Base-by-base conservation (phyloP, 2,329 filamentous ascomycete genomes). In the Alternaria ethzedia region DNA sequence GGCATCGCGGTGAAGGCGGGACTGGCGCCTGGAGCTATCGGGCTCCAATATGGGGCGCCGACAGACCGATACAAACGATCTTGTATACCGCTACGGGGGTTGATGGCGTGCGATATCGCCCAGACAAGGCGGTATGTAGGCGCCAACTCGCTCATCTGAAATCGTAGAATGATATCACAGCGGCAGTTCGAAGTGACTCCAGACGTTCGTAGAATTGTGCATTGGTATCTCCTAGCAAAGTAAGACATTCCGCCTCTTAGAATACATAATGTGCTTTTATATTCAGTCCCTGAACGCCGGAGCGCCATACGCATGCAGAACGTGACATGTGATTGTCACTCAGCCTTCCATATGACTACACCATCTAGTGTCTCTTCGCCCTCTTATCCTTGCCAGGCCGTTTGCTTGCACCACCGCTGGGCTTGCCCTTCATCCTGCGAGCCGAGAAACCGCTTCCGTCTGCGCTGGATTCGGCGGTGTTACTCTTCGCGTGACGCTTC, bases 401-500 rank as follows among this genome's bases (percentile, higher is more conserved):
- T 69, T 78, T 69, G 20, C 65, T 74, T 12, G 73, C 74, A 17
- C 71, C 75, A 5, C 72, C 71, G n/a, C 54, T 46, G 23, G 66
- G 54, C 68, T 76, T 76, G 32, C 79, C 86, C 86, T 97, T 97
- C 93, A 97, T 97, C 82, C 89, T 91, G 85, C 90, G 93, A 41
- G 86, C 86, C 58, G 90, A 94, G 83, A 96, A 98, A 2, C 88
- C 89, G 66, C 88, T 88, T 71, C 96, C 83, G 79, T 99, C 96
- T 65, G 88, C 90, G 50, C 90, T 94, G 69, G 92, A 96, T 66
- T 87, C 78, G 52, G 94, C 94, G 81, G 97, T 94, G 71, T 93
- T 93, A 65, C 94, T 97, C 88, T 99, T 99, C 60, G 86, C 82
- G 79, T 94, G 90, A 59, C 91, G 87, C 87, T 99, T 99, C 89